Conservation (phyloP, 2,329 filamentous ascomycete species). For the Kalaharituber pfeilii region DNA sequence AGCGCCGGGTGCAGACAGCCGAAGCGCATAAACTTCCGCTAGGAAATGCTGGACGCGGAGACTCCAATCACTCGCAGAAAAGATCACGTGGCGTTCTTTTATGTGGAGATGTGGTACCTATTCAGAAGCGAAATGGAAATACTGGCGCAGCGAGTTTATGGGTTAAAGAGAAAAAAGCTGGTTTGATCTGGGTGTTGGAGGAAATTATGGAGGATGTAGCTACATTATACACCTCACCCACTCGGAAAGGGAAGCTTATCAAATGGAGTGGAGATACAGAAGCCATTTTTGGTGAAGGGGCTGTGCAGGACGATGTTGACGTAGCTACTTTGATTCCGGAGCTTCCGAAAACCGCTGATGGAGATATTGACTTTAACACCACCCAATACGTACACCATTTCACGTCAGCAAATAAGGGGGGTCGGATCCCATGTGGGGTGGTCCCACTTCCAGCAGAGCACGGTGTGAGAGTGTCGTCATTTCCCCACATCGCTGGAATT, state of each 20-base stretch:
- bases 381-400: slow-evolving; percentile 59
- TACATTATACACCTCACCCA: slow-evolving; percentile 33
- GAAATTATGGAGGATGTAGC: slow-evolving; percentile 93
- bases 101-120: slow-evolving; percentile 95
- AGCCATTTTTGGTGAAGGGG: slow-evolving; percentile 61
- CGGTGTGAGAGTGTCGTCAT: slow-evolving; percentile 65
- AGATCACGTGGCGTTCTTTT: slow-evolving; percentile 78
- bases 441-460: slow-evolving; percentile 51
- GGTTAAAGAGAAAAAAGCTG: slow-evolving; percentile 93
- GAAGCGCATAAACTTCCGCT: not conserved
- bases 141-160: slow-evolving; percentile 87
- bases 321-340: slow-evolving; percentile 64
- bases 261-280: slow-evolving; percentile 12
- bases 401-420: slow-evolving; percentile 60
- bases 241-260: slow-evolving; percentile 1
- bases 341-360: slow-evolving; percentile 59
- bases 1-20: slow-evolving; percentile 14
- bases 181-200: slow-evolving; percentile 92
- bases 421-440: slow-evolving; percentile 71
- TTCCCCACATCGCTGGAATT: slow-evolving; percentile 93
- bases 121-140: slow-evolving; percentile 83
- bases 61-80: slow-evolving; percentile 40
- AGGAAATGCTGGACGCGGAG: not conserved
- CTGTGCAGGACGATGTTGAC: slow-evolving; percentile 37
- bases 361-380: slow-evolving; percentile 61